Evolutionary conservation across 768 basidiomycete species (phyloP), one percentile per base, ranked within the genome.

Genomic region (Tephrocybe sp.): DNA sequence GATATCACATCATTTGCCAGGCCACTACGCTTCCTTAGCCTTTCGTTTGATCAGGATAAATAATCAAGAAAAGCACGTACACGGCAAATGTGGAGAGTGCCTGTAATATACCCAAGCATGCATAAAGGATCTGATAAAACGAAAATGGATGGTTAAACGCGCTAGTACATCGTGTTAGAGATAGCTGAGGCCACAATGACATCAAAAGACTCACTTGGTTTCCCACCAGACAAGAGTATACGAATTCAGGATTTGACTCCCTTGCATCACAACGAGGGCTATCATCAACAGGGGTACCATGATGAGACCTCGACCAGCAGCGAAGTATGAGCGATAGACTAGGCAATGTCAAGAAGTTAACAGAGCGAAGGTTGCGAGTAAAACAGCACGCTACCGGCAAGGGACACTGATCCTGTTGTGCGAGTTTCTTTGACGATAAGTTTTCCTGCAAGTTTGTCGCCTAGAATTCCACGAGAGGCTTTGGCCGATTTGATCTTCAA

Each of bases 151-250:
- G 68, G 41, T 75, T 40, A 61, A 76, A 83, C 32, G 68, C 69
- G 60, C 76, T 83, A 45, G 20, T 43, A 23, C 9, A 39, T 14
- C 14, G 3, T 40, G 7, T 39, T 45, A 19, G 31, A 23, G 22
- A 42, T 30, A n/a, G 26, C 16, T 16, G 32, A n/a, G 35, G 16
- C 16, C 26, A 46, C 13, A 16, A 33, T 7, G 38, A n/a, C 41
- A 43, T 23, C 23, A 32, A 19, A 22, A 16, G 0, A 68, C 76
- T 47, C 40, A 82, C 80, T 84, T 75, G 38, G 69, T 72, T 61
- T 87, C 78, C 87, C 87, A 86, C 80, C 82, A 88, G 14, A 87
- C 80, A 13, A 89, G 68, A 41, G 82, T 83, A 53, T 87, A 86
- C 48, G 80, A 77, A 56, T 80, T 85, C 57, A 84, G 63, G 45